Evolutionary conservation across 768 basidiomycete genomes (phyloP), one percentile per base, ranked within the genome.

Genomic region (Russula sp.): DNA sequence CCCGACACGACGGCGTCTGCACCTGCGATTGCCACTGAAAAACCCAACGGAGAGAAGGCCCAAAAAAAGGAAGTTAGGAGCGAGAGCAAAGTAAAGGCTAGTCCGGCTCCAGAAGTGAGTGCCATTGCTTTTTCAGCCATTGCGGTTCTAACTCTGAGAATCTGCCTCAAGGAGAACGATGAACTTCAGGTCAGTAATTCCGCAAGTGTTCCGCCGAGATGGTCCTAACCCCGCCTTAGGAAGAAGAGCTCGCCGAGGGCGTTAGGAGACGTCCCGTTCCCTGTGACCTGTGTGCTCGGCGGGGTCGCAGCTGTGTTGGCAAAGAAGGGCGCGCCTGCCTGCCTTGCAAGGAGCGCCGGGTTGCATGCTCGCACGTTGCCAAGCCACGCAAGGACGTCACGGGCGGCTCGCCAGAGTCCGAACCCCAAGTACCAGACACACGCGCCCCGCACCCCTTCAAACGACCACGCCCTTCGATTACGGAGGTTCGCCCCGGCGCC

Each of bases 271-370:
- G 63, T 31, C 22, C 63, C 9, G 11, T 64, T 44, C 63, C 63
- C 6, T 64, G 63, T 44, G 63, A 64, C 27, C 11, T 64, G 5
- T 64, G 63, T 27, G 20, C 57, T 6, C 39, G 63, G 31, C 63
- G 63, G 32, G 58, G 58, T 20, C 63, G 63, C 34, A 56, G 53
- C 34, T 64, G 63, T 27, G 20, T 64, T 32, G 63, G 63, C 34
- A 64, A 64, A n/a, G 63, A 64, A 31, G 63, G 63, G 6, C 58
- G 63, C 4, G 63, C 63, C 20, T 64, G 63, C 53, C 58, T 64
- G 6, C 63, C 63, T 31, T 64, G 63, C 63, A 64, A 64, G 63
- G 63, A 64, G 27, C 63, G 63, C 54, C 63, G 63, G 22, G 63
- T 64, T 34, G 63, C 63, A 44, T 64, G 63, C 54, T 64, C 63